These are phyloP conservation scores for Calocybe cyanea DNA, from an alignment of 768 basidiomycete genomes.

Conservation along the genomic window DNA sequence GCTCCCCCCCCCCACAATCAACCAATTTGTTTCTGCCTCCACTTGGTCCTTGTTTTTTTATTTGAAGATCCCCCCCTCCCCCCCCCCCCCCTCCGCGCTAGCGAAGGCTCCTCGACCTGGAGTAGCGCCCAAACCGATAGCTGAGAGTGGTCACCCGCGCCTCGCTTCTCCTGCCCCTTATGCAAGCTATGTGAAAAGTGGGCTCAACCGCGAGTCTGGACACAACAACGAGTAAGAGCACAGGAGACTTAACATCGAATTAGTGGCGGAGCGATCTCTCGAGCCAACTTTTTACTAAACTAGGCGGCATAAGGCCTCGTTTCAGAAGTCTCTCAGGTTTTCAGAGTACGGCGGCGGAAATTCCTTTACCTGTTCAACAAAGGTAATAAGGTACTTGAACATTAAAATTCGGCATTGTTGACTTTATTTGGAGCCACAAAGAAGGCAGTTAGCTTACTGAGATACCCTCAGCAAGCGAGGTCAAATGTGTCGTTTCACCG, in stretches of 20 bases:
- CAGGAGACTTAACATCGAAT: slow-evolving; percentile 1
- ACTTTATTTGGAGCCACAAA: slow-evolving; percentile 22
- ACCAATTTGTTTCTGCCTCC: too few relatives aligned
- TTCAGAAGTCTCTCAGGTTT: slow-evolving; percentile 80
- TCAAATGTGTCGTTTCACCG: slow-evolving; percentile 22
- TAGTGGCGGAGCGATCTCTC: slow-evolving; percentile 34
- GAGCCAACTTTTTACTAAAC: slow-evolving; percentile 64
- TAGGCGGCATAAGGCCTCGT: slow-evolving; percentile 51
- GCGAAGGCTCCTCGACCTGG: too few relatives aligned
- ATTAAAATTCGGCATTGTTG: slow-evolving; percentile 3
- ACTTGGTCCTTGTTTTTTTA: too few relatives aligned
- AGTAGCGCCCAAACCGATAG: too few relatives aligned
- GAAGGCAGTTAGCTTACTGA: slow-evolving; percentile 18
- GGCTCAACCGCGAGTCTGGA: slow-evolving; percentile 9
- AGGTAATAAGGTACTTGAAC: slow-evolving; percentile 22
- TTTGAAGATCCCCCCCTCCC: too few relatives aligned
- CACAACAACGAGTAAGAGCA: not conserved
- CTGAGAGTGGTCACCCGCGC: too few relatives aligned
- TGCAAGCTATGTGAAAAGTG: slow-evolving; percentile 4
- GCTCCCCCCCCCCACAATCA: too few relatives aligned
- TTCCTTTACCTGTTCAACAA: slow-evolving; percentile 23
- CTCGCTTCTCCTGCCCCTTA: slow-evolving; percentile 2
- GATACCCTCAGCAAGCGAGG: slow-evolving; percentile 18
- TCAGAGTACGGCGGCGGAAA: slow-evolving; percentile 34
- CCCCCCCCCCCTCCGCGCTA: too few relatives aligned